Percentiles rank a stretch among this genome's conserved stretches.
These are phyloP conservation scores for Suillus subaureus DNA, from an alignment of 768 basidiomycete genomes.

Conservation along the genomic window DNA sequence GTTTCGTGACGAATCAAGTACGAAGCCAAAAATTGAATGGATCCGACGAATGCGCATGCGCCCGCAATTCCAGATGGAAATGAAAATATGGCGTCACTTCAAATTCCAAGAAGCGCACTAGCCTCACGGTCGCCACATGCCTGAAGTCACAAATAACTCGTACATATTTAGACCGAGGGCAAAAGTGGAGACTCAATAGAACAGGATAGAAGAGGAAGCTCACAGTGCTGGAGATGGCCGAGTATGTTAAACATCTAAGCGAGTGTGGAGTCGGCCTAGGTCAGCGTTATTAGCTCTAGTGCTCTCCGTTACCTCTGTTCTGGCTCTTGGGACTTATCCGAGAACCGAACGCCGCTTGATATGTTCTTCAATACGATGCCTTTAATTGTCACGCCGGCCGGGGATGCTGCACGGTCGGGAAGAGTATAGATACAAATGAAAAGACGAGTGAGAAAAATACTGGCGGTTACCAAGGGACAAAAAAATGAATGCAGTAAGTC, in stretches of 20 bases:
- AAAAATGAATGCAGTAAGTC: not conserved
- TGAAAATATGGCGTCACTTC: not conserved
- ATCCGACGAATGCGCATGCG: not conserved
- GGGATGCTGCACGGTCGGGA: not conserved
- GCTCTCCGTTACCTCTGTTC: not conserved
- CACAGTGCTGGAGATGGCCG: constrained; percentile 4
- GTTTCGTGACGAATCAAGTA: not conserved
- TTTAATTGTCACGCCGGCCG: not conserved
- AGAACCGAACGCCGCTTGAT: not conserved
- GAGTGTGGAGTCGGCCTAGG: not conserved
- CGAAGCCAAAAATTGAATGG: not conserved
- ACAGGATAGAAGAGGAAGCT: not conserved
- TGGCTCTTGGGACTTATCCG: not conserved
- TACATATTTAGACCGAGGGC: not conserved
- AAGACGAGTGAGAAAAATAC: not conserved
- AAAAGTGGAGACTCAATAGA: not conserved
- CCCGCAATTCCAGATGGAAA: not conserved
- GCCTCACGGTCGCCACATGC: not conserved
- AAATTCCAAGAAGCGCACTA: not conserved
- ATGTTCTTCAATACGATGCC: not conserved
- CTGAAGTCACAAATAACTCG: not conserved
- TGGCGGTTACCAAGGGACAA: not conserved
- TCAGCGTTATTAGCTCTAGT: not conserved
- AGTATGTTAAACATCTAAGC: not conserved
- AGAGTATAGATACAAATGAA: not conserved